These are phyloP conservation scores for Fereydounia khargensis DNA, from an alignment of 1,284 basidiomycete genomes.

Conservation along the genomic window DNA sequence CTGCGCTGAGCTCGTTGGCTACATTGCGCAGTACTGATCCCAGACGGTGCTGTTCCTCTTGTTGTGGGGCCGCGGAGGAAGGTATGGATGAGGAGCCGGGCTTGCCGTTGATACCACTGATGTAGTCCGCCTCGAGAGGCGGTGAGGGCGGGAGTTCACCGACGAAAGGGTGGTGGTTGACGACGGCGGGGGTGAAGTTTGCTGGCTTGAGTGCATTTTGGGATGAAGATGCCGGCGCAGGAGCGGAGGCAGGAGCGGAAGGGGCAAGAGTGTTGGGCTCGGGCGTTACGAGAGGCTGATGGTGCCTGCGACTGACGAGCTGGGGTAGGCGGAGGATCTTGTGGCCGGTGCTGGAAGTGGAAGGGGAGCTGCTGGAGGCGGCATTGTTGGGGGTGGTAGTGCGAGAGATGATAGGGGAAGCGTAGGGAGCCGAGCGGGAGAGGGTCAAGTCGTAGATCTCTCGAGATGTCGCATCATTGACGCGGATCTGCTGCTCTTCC, in stretches of 20 bases:
- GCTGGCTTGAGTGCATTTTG: conserved; percentile 26
- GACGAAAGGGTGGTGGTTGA: conserved; percentile 36
- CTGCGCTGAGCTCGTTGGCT: background rate
- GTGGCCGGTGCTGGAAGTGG: conserved; percentile 18
- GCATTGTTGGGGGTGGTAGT: conserved; percentile 28
- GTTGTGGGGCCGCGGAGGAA: too few species aligned
- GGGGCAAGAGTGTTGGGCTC: background rate
- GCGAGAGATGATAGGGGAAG: conserved; percentile 41
- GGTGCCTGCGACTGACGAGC: conserved; percentile 39
- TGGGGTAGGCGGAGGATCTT: conserved; percentile 38
- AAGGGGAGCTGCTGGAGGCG: conserved; percentile 10
- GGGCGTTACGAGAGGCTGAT: conserved; percentile 3
- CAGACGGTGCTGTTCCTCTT: too few species aligned
- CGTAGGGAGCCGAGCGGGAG: conserved; percentile 46
- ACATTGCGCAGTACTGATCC: too few species aligned
- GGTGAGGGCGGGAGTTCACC: conserved; percentile 48
- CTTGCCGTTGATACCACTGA: conserved; percentile 14
- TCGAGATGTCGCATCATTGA: conserved; percentile 40
- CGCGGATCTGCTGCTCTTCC: conserved; percentile 48
- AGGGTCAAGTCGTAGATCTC: conserved; percentile 52
- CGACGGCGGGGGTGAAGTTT: conserved; percentile 30
- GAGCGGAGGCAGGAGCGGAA: background rate
- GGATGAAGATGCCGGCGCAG: too few species aligned
- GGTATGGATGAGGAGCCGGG: conserved; percentile 7
- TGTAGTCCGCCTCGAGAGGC: conserved; percentile 40